A percentile compares a stretch with the other conserved stretches of the same genome.
These are phyloP conservation scores for Iberis pinnata DNA, from an alignment of 345 rosid species.

Conservation along the genomic window DNA sequence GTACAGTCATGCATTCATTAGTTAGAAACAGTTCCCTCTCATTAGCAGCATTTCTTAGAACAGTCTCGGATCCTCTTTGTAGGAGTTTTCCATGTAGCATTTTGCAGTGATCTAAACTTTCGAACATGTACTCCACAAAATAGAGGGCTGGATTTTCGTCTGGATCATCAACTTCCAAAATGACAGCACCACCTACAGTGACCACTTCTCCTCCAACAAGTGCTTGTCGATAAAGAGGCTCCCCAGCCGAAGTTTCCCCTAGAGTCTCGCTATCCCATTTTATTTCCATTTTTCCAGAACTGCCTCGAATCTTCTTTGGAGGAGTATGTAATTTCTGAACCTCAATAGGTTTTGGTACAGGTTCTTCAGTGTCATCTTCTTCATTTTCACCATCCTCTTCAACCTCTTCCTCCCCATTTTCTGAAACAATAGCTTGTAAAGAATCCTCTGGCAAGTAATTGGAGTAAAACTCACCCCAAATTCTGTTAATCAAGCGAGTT, in stretches of 20 bases:
- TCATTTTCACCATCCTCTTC: slow-evolving; percentile 43
- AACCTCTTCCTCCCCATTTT: slow-evolving; percentile 34
- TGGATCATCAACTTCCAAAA: slow-evolving; percentile 35
- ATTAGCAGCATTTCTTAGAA: slow-evolving; percentile 49
- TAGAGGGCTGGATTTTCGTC: slow-evolving; percentile 42
- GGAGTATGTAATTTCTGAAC: slow-evolving; percentile 26
- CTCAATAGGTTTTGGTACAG: slow-evolving; percentile 23
- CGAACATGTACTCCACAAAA: slow-evolving; percentile 62
- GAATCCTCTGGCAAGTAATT: slow-evolving; percentile 46
- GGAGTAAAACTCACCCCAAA: slow-evolving; percentile 81
- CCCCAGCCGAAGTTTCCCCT: slow-evolving; percentile 36
- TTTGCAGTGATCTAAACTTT: slow-evolving; percentile 38
- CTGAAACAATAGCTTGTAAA: slow-evolving; percentile 31
- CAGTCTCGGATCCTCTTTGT: slow-evolving; percentile 48
- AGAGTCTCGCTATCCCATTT: slow-evolving; percentile 47
- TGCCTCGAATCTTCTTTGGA: slow-evolving; percentile 22
- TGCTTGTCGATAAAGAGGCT: slow-evolving; percentile 46
- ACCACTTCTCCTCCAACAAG: slow-evolving; percentile 41
- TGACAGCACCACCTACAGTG: slow-evolving; percentile 43
- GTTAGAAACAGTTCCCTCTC: slow-evolving; percentile 62
- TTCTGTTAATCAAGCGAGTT: slow-evolving; percentile 64
- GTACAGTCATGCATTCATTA: slow-evolving; percentile 40
- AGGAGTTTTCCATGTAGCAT: slow-evolving; percentile 56
- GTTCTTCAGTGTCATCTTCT: slow-evolving; percentile 38
- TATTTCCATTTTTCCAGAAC: slow-evolving; percentile 34